These are phyloP conservation scores for Haberlea rhodopensis DNA, from an alignment of 257 asterid genomes.

Conservation along the genomic window DNA sequence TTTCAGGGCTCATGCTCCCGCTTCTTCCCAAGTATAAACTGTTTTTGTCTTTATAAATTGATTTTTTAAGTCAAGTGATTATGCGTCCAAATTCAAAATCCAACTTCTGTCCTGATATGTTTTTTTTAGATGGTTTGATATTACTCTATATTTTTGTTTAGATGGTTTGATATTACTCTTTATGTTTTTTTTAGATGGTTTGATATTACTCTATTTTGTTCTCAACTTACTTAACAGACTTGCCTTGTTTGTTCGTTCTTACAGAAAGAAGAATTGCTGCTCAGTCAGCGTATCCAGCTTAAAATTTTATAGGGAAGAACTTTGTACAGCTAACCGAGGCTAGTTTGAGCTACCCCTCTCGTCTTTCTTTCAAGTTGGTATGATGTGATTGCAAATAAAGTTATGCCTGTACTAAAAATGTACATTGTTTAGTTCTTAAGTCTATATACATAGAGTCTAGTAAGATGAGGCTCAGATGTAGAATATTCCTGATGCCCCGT, in stretches of 20 bases:
- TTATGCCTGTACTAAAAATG: constrained; percentile 46
- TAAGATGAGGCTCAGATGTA: constrained; percentile 39
- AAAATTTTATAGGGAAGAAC: constrained; percentile 36
- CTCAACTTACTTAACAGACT: not conserved
- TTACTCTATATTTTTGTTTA: no score
- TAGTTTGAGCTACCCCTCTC: constrained; percentile 37
- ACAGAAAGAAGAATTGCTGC: constrained; percentile 77
- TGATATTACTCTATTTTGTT: not conserved
- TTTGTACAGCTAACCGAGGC: constrained; percentile 70
- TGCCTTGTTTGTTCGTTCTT: constrained; percentile 15
- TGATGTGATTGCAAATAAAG: constrained; percentile 38
- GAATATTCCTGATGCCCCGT: constrained; percentile 41
- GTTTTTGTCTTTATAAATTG: not conserved
- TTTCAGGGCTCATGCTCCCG: not conserved
- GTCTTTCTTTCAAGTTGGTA: constrained; percentile 27
- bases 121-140: not conserved
- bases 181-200: no score
- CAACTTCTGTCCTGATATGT: no score
- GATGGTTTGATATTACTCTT: no score
- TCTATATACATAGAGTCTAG: constrained; percentile 43
- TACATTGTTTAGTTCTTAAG: constrained; percentile 48
- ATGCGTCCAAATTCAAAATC: no score
- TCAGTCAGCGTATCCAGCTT: constrained; percentile 43
- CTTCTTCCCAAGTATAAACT: no score
- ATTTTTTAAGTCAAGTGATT: not conserved